Base-by-base conservation (phyloP, 1,284 basidiomycete genomes). In the Sanghuangporus sanghuang region DNA sequence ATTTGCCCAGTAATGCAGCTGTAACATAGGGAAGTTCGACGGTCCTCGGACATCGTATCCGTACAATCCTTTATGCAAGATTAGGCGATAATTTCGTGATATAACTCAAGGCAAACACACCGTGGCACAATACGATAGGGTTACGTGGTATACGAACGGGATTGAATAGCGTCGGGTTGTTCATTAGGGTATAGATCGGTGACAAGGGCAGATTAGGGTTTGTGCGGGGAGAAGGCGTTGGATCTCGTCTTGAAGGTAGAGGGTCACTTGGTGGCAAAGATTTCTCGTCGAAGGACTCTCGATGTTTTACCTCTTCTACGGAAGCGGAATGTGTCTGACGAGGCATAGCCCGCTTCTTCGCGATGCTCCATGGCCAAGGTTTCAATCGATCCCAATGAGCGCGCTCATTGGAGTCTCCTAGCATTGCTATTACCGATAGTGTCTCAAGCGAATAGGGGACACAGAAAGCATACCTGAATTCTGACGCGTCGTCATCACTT, bases 1-100 rank as follows among this genome's bases (percentile, higher is more conserved):
- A 64, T 92, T 91, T 0, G 89, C 87, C 97, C 97, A 99, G 73
- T 99, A 99, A 69, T 98, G 95, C 72, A 95, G 85, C 66, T 94
- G 84, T 71, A 96, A 77, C 70, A 85, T 80, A 16, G 93, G 87
- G 74, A 96, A 85, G 61, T 91, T 74, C 18, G 86, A 80, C 0
- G 92, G 85, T 23, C 94, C 85, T 68, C 92, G 80, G 49, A 94
- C 86, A 71, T 96, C 94, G 73, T 98, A 99, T 6, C 97, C 96
- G 71, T 98, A 98, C 1, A 99, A 79, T 27, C 95, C 95, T 96
- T 48, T 36, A 11, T 14, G 39, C 38, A 39, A 49, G 16, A 23
- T 66, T 70, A n/a, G 44, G 21, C 5, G 8, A 46, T 9, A 2
- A 42, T 42, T 5, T 42, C 40, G n/a, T 42, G 6, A 7, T 2